Percentiles rank a stretch among this genome's conserved stretches.
phyloP scores from a whole-genome alignment of 2,329 filamentous ascomycete genomes.

The Berkeleyomyces rouxiae region DNA sequence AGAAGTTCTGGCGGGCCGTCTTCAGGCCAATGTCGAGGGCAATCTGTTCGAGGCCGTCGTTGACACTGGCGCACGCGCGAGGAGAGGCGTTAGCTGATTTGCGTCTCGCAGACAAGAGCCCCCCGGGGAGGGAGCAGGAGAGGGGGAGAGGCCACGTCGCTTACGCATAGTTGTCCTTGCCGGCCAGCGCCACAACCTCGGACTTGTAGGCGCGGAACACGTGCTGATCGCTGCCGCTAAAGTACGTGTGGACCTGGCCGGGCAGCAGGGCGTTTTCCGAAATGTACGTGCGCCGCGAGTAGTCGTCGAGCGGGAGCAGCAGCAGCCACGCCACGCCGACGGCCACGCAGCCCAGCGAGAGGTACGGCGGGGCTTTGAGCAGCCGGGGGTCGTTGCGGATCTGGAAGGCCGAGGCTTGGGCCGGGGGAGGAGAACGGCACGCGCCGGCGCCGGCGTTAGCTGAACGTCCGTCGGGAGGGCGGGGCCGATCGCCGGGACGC shows the following conservation, averaged over 20 bases:
- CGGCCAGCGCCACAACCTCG: constrained; percentile 52
- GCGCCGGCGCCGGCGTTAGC: neutral
- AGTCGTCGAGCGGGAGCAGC: constrained; percentile 73
- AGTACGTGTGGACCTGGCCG: constrained; percentile 95
- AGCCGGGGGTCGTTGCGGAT: constrained; percentile 68
- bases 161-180: constrained; percentile 36
- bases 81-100: neutral
- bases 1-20: constrained; percentile 73
- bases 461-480: too few species aligned
- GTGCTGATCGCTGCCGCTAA: constrained; percentile 88
- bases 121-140: too few species aligned
- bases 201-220: constrained; percentile 79
- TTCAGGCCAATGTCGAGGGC: constrained; percentile 70
- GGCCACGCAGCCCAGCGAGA: constrained; percentile 70
- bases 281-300: constrained; percentile 86
- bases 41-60: constrained; percentile 57
- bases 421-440: neutral
- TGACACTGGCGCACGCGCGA: constrained; percentile 29
- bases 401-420: constrained; percentile 41
- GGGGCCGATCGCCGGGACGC: too few species aligned
- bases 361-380: constrained; percentile 68
- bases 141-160: constrained; percentile 14
- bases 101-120: neutral
- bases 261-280: constrained; percentile 93
- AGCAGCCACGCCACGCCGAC: constrained; percentile 82